A percentile compares a stretch with the other conserved stretches of the same genome.
These are phyloP conservation scores for Phytophthora chlamydospora DNA, from an alignment of 352 stramenopile genomes.

Conservation along the genomic window DNA sequence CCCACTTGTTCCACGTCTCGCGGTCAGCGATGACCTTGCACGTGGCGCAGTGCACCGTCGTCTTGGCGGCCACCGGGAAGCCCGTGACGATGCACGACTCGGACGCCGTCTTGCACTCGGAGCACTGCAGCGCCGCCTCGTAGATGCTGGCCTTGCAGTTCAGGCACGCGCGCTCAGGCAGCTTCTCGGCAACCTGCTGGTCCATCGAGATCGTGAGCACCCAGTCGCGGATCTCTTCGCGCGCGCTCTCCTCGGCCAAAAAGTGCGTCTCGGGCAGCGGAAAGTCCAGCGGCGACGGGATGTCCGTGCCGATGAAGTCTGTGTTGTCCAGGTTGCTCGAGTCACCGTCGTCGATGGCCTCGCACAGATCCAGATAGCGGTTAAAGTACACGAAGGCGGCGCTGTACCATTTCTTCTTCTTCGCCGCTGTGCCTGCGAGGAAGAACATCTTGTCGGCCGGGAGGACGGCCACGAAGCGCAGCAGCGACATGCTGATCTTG, in stretches of 20 bases:
- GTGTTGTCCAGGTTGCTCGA: constrained; percentile 91
- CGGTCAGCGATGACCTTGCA: constrained; percentile 88
- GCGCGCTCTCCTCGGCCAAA: constrained; percentile 77
- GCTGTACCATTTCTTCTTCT: constrained; percentile 90
- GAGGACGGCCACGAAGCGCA: constrained; percentile 90
- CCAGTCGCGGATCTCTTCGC: constrained; percentile 95
- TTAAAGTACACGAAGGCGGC: constrained; percentile 96
- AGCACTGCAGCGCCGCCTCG: constrained; percentile 77
- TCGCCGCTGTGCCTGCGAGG: constrained; percentile 78
- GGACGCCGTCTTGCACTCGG: constrained; percentile 76
- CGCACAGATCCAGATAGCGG: constrained; percentile 93
- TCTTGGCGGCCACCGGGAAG: constrained; percentile 88
- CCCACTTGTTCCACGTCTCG: constrained; percentile 91
- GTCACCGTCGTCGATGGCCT: constrained; percentile 94
- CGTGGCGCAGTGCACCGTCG: constrained; percentile 88
- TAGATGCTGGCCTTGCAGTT: constrained; percentile 90
- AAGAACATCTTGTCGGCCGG: constrained; percentile 96
- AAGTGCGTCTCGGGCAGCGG: constrained; percentile 77
- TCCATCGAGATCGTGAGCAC: constrained; percentile 96
- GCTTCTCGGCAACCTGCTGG: constrained; percentile 92
- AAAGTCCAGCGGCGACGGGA: constrained; percentile 87
- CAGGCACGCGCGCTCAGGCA: constrained; percentile 73
- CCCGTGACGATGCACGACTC: constrained; percentile 93
- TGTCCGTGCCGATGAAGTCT: constrained; percentile 94
- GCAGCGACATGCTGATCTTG: constrained; percentile 87